These are phyloP conservation scores for Leccinum incarnatum DNA, from an alignment of 768 basidiomycete species.

Conservation along the genomic window DNA sequence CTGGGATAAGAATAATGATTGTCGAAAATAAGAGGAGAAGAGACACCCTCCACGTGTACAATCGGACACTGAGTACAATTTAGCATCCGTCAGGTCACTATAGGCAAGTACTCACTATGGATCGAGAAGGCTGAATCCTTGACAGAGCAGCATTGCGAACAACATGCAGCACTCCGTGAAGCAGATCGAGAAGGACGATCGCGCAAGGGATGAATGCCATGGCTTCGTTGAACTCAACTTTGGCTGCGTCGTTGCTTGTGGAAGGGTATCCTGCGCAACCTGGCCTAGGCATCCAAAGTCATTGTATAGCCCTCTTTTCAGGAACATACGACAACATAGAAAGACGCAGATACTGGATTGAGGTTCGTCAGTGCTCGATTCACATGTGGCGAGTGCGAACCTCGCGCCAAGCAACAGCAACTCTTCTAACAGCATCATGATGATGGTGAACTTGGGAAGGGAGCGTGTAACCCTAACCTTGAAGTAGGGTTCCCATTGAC, in stretches of 20 bases:
- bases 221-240: slow-evolving; percentile 24
- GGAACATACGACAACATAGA: slow-evolving; percentile 55
- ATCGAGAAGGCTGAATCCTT: slow-evolving; percentile 55
- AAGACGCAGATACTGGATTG: slow-evolving; percentile 47
- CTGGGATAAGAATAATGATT: slow-evolving; percentile 66
- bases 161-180: slow-evolving; percentile 75
- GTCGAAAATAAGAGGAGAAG: slow-evolving; percentile 55
- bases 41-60: slow-evolving; percentile 68
- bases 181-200: slow-evolving; percentile 61
- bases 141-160: slow-evolving; percentile 71
- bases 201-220: slow-evolving; percentile 55
- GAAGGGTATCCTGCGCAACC: slow-evolving; percentile 23
- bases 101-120: slow-evolving; percentile 44
- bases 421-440: slow-evolving; percentile 5
- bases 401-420: slow-evolving; percentile 19
- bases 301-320: slow-evolving; percentile 56
- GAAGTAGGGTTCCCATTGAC: slow-evolving; percentile 25
- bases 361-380: slow-evolving; percentile 1
- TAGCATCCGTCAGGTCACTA: not conserved
- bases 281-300: slow-evolving; percentile 52
- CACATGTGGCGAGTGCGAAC: slow-evolving; percentile 5
- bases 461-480: slow-evolving; percentile 29
- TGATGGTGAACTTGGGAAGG: slow-evolving; percentile 7
- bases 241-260: slow-evolving; percentile 22
- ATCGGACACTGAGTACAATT: slow-evolving; percentile 45